Evolutionary conservation across 1,284 basidiomycete genomes (phyloP).

Genomic region (Neonothopanus nambi): DNA sequence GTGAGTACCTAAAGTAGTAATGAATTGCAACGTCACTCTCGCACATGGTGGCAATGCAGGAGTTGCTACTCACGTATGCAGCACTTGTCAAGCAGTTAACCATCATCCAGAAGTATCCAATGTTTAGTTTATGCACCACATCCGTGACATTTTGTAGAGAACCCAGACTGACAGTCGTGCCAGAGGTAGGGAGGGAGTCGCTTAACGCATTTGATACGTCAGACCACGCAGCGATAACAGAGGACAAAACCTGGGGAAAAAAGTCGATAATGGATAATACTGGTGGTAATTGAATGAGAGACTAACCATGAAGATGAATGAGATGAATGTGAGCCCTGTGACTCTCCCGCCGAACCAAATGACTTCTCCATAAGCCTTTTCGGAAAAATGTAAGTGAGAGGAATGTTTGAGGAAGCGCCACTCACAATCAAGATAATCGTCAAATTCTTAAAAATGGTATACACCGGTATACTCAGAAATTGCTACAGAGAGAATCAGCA

Average conservation of each 20-base stretch:
- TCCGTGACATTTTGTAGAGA: slow-evolving; percentile 45
- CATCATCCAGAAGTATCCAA: slow-evolving; percentile 97
- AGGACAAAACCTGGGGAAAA: slow-evolving; percentile 78
- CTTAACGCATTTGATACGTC: slow-evolving; percentile 69
- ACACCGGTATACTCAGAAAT: slow-evolving; percentile 91
- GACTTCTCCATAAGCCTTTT: slow-evolving; percentile 93
- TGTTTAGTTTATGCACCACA: slow-evolving; percentile 62
- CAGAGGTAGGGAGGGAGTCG: slow-evolving; percentile 43
- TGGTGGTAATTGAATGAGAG: slow-evolving; percentile 4
- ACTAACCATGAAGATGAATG: slow-evolving; percentile 90
- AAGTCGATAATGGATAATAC: slow-evolving; percentile 4
- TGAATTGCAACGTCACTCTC: slow-evolving; percentile 1
- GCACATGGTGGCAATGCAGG: slow-evolving; percentile 6
- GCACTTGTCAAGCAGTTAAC: slow-evolving; percentile 91
- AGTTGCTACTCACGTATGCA: slow-evolving; percentile 69
- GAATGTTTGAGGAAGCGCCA: not conserved
- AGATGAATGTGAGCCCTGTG: slow-evolving; percentile 84
- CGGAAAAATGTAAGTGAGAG: not conserved
- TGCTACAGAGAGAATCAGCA: slow-evolving; percentile 53
- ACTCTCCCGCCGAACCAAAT: slow-evolving; percentile 95
- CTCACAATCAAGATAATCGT: slow-evolving; percentile 96
- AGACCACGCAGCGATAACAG: slow-evolving; percentile 93
- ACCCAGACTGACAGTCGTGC: slow-evolving; percentile 42
- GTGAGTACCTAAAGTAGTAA: slow-evolving; percentile 67
- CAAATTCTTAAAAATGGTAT: slow-evolving; percentile 99